A percentile compares a stretch with the other conserved stretches of the same genome.
Conservation (phyloP, 495 filamentous ascomycete species). For the Tuber borchii region DNA sequence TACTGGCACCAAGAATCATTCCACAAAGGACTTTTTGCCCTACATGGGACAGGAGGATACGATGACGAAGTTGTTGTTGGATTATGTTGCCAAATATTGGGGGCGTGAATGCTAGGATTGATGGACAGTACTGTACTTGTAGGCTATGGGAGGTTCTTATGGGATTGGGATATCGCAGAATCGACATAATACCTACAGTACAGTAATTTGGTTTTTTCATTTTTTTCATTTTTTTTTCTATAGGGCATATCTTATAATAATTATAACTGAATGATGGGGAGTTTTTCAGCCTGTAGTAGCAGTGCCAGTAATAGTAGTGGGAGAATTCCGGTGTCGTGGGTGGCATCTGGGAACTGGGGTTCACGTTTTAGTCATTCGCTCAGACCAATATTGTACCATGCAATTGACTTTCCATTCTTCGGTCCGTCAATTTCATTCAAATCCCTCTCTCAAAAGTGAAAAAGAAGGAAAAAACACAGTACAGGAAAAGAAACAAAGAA, state of each 20-base stretch:
- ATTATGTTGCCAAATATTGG: slow-evolving; percentile 81
- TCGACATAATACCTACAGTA: not conserved
- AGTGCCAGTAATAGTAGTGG: not conserved
- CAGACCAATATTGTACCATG: not conserved
- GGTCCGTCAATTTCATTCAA: not conserved
- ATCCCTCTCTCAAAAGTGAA: not conserved
- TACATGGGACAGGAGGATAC: slow-evolving; percentile 58
- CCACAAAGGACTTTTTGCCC: slow-evolving; percentile 52
- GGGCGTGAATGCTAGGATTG: slow-evolving; percentile 46
- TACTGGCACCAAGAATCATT: slow-evolving; percentile 54
- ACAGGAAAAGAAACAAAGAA: not conserved
- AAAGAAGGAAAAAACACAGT: not conserved
- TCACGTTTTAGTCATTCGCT: not conserved
- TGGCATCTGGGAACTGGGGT: not conserved
- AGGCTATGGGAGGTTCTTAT: not conserved
- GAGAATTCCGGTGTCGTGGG: not conserved
- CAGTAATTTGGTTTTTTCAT: too few species aligned
- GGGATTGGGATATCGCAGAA: not conserved
- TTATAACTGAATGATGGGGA: too few species aligned
- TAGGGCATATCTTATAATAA: not conserved
- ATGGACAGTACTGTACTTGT: not conserved
- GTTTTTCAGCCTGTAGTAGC: not conserved
- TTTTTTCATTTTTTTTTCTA: not conserved
- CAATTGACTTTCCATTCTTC: not conserved
- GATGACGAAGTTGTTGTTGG: slow-evolving; percentile 65